Evolutionary conservation across 441 rosid genomes (phyloP).

Genomic region (Sinapis alba): DNA sequence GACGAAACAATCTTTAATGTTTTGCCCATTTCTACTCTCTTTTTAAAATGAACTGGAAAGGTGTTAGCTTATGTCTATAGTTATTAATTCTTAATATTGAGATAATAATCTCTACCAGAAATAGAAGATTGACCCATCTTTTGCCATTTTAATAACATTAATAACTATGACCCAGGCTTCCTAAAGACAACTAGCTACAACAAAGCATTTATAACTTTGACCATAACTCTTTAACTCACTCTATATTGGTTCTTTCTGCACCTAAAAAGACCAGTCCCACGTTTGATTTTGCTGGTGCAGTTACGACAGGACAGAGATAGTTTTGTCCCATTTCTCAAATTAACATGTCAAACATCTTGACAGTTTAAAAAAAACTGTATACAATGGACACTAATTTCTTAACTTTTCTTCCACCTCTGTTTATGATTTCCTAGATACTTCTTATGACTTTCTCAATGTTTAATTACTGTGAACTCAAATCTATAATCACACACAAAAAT

Average conservation of each 20-base stretch:
- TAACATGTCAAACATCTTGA: constrained; percentile 2
- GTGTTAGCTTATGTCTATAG: neutral
- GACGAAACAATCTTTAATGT: constrained; percentile 10
- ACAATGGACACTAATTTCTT: constrained; percentile 12
- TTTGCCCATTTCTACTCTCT: constrained; percentile 5
- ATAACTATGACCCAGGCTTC: constrained; percentile 7
- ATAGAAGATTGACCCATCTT: constrained; percentile 19
- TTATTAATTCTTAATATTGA: neutral
- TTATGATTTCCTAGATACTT: neutral
- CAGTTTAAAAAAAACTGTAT: neutral
- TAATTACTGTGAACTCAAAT: constrained; percentile 4
- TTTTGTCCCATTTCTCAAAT: constrained; percentile 24
- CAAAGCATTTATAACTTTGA: constrained; percentile 29
- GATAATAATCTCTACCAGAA: constrained; percentile 3
- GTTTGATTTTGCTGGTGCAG: constrained; percentile 14
- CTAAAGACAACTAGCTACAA: constrained; percentile 27
- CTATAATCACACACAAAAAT: neutral
- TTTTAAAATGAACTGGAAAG: neutral
- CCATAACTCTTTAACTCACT: constrained; percentile 33
- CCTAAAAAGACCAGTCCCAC: constrained; percentile 28
- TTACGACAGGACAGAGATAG: constrained; percentile 5
- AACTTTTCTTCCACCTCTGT: neutral
- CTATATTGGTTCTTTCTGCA: constrained; percentile 29
- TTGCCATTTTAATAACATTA: constrained; percentile 10
- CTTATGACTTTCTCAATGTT: neutral